Evolutionary conservation across 2,329 filamentous ascomycete genomes (phyloP), one percentile per base, ranked within the genome.

Genomic region (Botrytis galanthina): DNA sequence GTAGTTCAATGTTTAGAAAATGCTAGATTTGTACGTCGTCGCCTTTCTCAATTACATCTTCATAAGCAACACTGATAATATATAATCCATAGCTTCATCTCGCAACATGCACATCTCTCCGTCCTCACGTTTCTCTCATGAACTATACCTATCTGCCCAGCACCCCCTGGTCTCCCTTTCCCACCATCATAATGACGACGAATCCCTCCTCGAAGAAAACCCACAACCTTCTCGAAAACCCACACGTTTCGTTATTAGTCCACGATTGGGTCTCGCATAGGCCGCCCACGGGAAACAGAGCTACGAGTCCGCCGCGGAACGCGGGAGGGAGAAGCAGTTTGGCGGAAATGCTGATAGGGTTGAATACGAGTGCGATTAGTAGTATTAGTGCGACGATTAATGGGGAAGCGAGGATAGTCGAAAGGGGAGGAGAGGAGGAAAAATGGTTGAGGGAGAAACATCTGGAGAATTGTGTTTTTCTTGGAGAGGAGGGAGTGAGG

Each of bases 191-290:
- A 86, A 95, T 95, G 92, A 98, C 96, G 73, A 97, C 92, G 63
- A 94, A 94, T 78, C 90, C 91, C 1, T 88, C 90, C 73, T 93
- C 91, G 51, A 91, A 90, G 78, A 96, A 95, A 84, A 94, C 90
- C 44, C 88, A 90, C 78, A 97, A 98, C 82, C 89, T 98, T 20
- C 84, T 92, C 75, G 86, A 88, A 51, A 99, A 99, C 81, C 92
- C 94, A 0, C 92, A 92, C 76, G 94, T 99, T 75, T 97, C 93
- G 4, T 87, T 98, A 20, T 89, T 98, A n/a, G 96, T 98, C 10
- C 96, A 99, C 84, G 96, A 98, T 84, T 99, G 95, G 96, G 92
- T 97, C 74, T 97, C 94, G 1, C 94, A 97, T 82, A 91, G 96
- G 2, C 95, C 95, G 1, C 93, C 94, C 0, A 94, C 92, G 12